Conservation (phyloP, 2,329 filamentous ascomycete species). For the Cladosporium sp. region DNA sequence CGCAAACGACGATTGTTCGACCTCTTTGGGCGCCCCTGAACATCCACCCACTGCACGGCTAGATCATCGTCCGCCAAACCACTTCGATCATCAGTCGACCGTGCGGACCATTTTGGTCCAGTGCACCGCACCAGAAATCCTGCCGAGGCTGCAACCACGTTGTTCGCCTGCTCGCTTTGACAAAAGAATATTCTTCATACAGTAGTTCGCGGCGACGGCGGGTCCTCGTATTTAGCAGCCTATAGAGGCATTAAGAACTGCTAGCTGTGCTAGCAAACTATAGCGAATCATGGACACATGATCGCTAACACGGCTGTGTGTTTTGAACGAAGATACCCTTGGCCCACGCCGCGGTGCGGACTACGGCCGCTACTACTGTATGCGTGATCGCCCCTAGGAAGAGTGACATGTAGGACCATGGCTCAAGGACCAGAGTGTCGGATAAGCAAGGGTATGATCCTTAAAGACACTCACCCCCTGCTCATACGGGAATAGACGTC, state of each 20-base stretch:
- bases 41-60: not conserved
- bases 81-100: not conserved
- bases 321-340: slow-evolving; percentile 7
- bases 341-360: slow-evolving; percentile 16
- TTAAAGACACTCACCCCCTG: slow-evolving; percentile 15
- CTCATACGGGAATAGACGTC: not conserved
- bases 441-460: slow-evolving; percentile 5
- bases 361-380: not conserved
- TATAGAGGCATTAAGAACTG: slow-evolving; percentile 1
- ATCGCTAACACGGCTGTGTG: slow-evolving; percentile 1
- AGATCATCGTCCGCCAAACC: not conserved
- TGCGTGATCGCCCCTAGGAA: slow-evolving; percentile 15
- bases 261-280: slow-evolving; percentile 11
- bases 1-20: not conserved
- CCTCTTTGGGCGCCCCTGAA: not conserved
- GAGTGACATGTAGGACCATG: slow-evolving; percentile 4
- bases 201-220: slow-evolving; percentile 1
- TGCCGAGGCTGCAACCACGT: not conserved
- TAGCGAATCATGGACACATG: slow-evolving; percentile 11
- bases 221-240: not conserved
- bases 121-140: not conserved
- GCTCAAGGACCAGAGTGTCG: not conserved
- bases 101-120: not conserved
- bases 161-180: not conserved
- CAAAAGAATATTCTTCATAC: not conserved